Evolutionary conservation across 768 basidiomycete genomes (phyloP).

Genomic region (Amanita phalloides): DNA sequence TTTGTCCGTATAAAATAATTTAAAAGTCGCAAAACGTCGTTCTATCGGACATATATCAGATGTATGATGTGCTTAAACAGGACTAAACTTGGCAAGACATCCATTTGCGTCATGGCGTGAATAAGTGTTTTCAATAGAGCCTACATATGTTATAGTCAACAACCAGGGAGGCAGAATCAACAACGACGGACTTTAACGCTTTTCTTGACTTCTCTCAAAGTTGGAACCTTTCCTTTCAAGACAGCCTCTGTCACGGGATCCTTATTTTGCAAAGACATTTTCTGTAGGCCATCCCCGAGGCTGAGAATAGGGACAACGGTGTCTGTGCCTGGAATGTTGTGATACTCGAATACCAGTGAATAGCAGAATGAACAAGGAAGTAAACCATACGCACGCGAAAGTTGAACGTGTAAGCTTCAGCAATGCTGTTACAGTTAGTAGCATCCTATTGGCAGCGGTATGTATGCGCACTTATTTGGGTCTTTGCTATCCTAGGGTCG

Average conservation of each 20-base stretch:
- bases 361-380: neutral
- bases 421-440: constrained; percentile 38
- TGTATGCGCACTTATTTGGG: constrained; percentile 57
- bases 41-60: constrained; percentile 26
- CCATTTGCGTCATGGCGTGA: constrained; percentile 72
- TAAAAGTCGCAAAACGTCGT: constrained; percentile 81
- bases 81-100: constrained; percentile 59
- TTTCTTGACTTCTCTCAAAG: constrained; percentile 71
- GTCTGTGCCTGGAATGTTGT: constrained; percentile 50
- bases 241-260: constrained; percentile 57
- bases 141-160: constrained; percentile 22
- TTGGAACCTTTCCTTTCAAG: constrained; percentile 52
- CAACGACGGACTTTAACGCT: constrained; percentile 53
- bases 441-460: constrained; percentile 2
- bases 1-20: constrained; percentile 72
- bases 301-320: constrained; percentile 61
- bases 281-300: constrained; percentile 35
- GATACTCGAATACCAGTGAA: constrained; percentile 40
- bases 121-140: constrained; percentile 68
- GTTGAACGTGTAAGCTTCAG: constrained; percentile 85
- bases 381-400: constrained; percentile 41
- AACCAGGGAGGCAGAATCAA: neutral
- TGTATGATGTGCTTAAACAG: neutral
- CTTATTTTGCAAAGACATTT: constrained; percentile 8
- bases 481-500: constrained; percentile 62